These are phyloP conservation scores for Trichosanthes truncata DNA, from an alignment of 306 rosid genomes.

Conservation along the genomic window DNA sequence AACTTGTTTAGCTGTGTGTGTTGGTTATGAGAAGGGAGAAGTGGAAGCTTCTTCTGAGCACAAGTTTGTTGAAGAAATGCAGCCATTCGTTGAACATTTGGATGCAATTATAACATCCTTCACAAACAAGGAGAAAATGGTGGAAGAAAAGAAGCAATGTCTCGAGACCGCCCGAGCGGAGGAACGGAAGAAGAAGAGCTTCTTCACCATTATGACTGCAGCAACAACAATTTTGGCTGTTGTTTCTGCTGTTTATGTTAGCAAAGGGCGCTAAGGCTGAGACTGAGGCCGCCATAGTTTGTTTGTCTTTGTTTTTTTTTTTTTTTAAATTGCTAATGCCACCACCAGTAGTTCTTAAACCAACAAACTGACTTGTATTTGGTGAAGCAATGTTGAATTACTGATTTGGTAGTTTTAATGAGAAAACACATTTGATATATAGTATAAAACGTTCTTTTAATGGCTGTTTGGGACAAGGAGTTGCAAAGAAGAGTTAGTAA, in stretches of 20 bases:
- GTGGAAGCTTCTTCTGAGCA: too few relatives aligned
- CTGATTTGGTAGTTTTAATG: conserved; percentile 3
- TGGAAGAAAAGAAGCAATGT: conserved; percentile 48
- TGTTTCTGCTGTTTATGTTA: conserved; percentile 48
- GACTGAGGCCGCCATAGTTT: neutral
- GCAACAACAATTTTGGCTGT: conserved; percentile 61
- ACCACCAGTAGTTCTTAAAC: neutral
- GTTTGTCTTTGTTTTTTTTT: neutral
- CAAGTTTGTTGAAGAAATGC: too few relatives aligned
- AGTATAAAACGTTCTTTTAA: too few relatives aligned
- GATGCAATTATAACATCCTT: conserved; percentile 59
- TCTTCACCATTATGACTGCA: conserved; percentile 55
- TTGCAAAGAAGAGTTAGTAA: too few relatives aligned
- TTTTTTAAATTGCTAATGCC: neutral
- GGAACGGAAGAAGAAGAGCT: conserved; percentile 41
- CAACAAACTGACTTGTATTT: neutral
- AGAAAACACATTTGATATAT: neutral
- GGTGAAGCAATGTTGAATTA: neutral
- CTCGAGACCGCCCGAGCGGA: conserved; percentile 22
- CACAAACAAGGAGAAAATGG: conserved; percentile 39
- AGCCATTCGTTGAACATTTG: conserved; percentile 34
- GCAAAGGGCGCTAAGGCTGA: conserved; percentile 46
- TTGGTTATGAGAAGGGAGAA: conserved; percentile 17
- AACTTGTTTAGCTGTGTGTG: conserved; percentile 33
- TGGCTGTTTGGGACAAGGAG: too few relatives aligned